These are phyloP conservation scores for Limonium bicolor DNA, from an alignment of 148 eudicot species.

Conservation along the genomic window DNA sequence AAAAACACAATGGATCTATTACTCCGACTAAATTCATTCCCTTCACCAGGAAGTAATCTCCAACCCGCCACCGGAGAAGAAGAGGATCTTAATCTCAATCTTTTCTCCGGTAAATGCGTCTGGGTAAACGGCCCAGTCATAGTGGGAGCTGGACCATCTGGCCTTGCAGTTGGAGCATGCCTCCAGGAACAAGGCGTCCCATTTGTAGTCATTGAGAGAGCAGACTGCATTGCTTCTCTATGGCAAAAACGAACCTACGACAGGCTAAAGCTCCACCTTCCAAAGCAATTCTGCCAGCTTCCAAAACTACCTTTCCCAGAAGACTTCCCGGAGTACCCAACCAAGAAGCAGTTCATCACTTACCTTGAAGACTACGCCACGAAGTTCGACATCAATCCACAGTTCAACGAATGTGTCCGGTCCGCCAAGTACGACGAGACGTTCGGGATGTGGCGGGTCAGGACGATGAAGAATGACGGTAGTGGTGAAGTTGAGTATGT, in stretches of 20 bases:
- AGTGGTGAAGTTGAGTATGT: slow-evolving; percentile 12
- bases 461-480: slow-evolving; percentile 4
- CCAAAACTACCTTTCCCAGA: slow-evolving; percentile 16
- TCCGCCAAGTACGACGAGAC: slow-evolving; percentile 17
- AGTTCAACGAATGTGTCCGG: slow-evolving; percentile 14
- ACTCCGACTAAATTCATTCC: no score
- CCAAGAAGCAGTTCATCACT: slow-evolving; percentile 13
- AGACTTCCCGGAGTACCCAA: slow-evolving; percentile 17
- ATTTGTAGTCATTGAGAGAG: slow-evolving; percentile 14
- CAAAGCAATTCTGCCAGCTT: slow-evolving; percentile 18
- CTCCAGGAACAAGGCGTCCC: slow-evolving; percentile 17
- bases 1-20: no score
- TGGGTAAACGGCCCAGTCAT: slow-evolving; percentile 23
- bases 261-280: slow-evolving; percentile 17
- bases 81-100: no score
- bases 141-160: slow-evolving; percentile 19
- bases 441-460: slow-evolving; percentile 14
- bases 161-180: slow-evolving; percentile 18
- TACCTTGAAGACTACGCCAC: slow-evolving; percentile 13
- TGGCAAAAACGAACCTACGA: slow-evolving; percentile 22
- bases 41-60: no score
- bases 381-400: slow-evolving; percentile 13
- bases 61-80: no score
- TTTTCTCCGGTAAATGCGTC: neutral
- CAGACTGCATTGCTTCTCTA: slow-evolving; percentile 19